Evolutionary conservation across 768 basidiomycete species (phyloP).

Genomic region (Crucibulum laeve): DNA sequence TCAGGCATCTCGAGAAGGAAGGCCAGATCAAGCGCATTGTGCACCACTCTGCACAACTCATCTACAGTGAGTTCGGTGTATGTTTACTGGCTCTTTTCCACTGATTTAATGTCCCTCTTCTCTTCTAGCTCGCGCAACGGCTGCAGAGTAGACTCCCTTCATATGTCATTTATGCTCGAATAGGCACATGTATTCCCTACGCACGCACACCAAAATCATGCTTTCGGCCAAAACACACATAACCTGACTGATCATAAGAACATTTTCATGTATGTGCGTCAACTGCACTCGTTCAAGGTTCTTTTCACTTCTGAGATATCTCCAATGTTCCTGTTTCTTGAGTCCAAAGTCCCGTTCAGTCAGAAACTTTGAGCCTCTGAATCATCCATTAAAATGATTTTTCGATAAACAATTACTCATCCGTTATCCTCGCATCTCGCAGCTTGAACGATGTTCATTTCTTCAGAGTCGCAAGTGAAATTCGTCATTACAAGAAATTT

Average conservation of each 20-base stretch:
- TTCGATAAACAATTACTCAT: no score
- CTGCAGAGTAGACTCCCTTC: slow-evolving; percentile 36
- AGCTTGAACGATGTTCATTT: no score
- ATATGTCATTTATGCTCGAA: slow-evolving; percentile 24
- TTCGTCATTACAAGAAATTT: not conserved
- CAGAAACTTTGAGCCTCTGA: no score
- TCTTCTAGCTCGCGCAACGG: slow-evolving; percentile 43
- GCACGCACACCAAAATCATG: slow-evolving; percentile 31
- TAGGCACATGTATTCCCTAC: slow-evolving; percentile 31
- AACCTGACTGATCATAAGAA: slow-evolving; percentile 3
- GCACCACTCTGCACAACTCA: slow-evolving; percentile 89
- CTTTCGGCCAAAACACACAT: slow-evolving; percentile 15
- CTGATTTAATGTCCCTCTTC: not conserved
- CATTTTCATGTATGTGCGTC: not conserved
- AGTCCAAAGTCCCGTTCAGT: no score
- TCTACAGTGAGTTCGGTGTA: slow-evolving; percentile 93
- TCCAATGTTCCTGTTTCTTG: not conserved
- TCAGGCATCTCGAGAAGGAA: slow-evolving; percentile 90
- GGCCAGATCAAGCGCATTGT: slow-evolving; percentile 94
- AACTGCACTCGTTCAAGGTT: slow-evolving; percentile 1
- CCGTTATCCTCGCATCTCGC: no score
- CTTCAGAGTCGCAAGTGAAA: no score
- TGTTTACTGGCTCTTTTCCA: not conserved
- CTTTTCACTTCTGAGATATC: not conserved
- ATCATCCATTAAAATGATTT: no score